Conservation (phyloP, 768 basidiomycete genomes). For the Psilocybe cyanescens region DNA sequence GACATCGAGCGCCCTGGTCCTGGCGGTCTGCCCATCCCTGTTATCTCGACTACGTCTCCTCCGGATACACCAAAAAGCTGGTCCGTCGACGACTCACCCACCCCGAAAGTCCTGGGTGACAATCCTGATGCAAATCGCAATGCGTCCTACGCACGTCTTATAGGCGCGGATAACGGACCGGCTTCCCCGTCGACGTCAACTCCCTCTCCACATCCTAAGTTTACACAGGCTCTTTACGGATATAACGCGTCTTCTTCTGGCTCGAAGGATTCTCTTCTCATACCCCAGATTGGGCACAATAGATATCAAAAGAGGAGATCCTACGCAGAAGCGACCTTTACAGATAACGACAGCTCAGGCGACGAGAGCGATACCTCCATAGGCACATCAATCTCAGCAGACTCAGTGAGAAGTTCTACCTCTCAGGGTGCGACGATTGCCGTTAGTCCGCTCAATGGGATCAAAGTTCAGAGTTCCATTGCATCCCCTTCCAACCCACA, state of each 20-base stretch:
- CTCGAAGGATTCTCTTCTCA: conserved; percentile 29
- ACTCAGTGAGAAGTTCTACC: conserved; percentile 16
- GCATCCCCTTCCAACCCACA: neutral
- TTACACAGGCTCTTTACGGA: conserved; percentile 18
- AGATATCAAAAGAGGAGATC: conserved; percentile 9
- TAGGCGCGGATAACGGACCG: neutral
- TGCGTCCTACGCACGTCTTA: conserved; percentile 18
- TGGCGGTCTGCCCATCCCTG: conserved; percentile 52
- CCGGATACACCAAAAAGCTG: conserved; percentile 18
- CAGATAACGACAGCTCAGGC: conserved; percentile 38
- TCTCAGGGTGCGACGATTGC: neutral
- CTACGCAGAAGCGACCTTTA: conserved; percentile 18
- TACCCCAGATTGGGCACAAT: conserved; percentile 16
- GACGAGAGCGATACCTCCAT: conserved; percentile 47
- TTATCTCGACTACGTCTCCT: conserved; percentile 53
- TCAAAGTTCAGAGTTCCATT: neutral
- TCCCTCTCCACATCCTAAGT: conserved; percentile 10
- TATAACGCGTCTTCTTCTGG: conserved; percentile 13
- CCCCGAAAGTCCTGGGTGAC: neutral
- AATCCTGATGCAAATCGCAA: conserved; percentile 11
- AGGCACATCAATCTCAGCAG: conserved; percentile 29
- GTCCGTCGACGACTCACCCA: conserved; percentile 11
- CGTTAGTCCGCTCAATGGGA: neutral
- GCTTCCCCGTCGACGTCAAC: neutral
- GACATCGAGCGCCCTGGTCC: conserved; percentile 30